Evolutionary conservation across 169 alveolate species (phyloP).

Genomic region (Pseudocohnilembus persalinus): DNA sequence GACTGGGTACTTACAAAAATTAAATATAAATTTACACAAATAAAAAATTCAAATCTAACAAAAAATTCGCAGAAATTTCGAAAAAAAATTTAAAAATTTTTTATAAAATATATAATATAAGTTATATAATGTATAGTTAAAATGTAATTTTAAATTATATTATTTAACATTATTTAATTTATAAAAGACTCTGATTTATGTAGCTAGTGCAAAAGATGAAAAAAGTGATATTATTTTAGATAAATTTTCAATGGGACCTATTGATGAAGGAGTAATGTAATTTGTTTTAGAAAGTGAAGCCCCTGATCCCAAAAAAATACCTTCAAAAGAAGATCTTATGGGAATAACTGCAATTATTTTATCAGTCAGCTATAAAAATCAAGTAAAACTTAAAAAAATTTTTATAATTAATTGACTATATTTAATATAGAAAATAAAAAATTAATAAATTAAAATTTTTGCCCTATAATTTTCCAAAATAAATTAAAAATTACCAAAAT

Average conservation of each 20-base stretch:
- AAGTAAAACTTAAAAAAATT: background rate
- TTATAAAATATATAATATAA: too few relatives aligned
- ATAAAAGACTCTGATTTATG: constrained; percentile 74
- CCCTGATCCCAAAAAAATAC: constrained; percentile 93
- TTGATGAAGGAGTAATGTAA: constrained; percentile 92
- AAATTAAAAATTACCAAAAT: too few relatives aligned
- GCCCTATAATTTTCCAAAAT: too few relatives aligned
- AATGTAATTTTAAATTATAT: too few relatives aligned
- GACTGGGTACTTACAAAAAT: constrained; percentile 89
- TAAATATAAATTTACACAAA: constrained; percentile 62
- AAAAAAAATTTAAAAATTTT: too few relatives aligned
- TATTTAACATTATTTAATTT: too few relatives aligned
- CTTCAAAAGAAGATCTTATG: constrained; percentile 80
- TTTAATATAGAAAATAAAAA: too few relatives aligned
- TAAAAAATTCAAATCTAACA: constrained; percentile 60
- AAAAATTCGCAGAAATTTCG: too few relatives aligned
- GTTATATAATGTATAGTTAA: too few relatives aligned
- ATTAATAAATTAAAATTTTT: too few relatives aligned
- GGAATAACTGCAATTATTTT: constrained; percentile 97
- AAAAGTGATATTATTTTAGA: constrained; percentile 94
- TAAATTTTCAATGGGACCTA: constrained; percentile 91
- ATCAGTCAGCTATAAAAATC: constrained; percentile 66
- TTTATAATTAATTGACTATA: too few relatives aligned
- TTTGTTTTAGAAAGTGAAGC: constrained; percentile 92
- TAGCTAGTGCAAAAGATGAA: constrained; percentile 78